Conservation (phyloP, 805 yeast genomes). For the Kluyveromyces lactis region DNA sequence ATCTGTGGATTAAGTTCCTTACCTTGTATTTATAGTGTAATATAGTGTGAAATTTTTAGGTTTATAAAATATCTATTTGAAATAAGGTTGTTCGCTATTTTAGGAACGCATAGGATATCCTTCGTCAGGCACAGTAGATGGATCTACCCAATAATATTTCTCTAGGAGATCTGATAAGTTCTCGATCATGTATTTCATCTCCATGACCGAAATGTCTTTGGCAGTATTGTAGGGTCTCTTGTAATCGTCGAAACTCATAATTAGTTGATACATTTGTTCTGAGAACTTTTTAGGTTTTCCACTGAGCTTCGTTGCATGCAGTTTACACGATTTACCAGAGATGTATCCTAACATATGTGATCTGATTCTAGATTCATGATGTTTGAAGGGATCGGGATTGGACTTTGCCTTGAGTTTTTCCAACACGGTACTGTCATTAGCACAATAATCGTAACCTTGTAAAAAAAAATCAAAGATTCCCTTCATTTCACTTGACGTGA, state of each 20-base stretch:
- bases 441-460: background rate
- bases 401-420: background rate
- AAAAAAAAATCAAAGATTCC: conserved; percentile 1
- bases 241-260: background rate
- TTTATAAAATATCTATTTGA: no score
- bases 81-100: no score
- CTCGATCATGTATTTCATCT: conserved; percentile 1
- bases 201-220: conserved; percentile 1
- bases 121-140: background rate
- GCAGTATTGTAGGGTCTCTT: conserved; percentile 1
- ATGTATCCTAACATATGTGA: conserved; percentile 2
- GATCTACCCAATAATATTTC: conserved; percentile 1
- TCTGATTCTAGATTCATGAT: background rate
- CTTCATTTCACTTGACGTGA: conserved; percentile 1
- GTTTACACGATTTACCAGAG: conserved; percentile 2
- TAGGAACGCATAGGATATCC: background rate
- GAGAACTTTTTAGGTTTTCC: background rate
- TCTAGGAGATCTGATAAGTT: background rate
- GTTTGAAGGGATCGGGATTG: conserved; percentile 1
- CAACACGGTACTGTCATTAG: background rate
- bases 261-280: background rate
- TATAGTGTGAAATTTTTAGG: no score
- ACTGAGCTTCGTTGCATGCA: background rate
- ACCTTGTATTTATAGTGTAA: no score
- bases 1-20: no score